phyloP scores from a whole-genome alignment of 495 filamentous ascomycete species.

The Articulospora tetracladia region DNA sequence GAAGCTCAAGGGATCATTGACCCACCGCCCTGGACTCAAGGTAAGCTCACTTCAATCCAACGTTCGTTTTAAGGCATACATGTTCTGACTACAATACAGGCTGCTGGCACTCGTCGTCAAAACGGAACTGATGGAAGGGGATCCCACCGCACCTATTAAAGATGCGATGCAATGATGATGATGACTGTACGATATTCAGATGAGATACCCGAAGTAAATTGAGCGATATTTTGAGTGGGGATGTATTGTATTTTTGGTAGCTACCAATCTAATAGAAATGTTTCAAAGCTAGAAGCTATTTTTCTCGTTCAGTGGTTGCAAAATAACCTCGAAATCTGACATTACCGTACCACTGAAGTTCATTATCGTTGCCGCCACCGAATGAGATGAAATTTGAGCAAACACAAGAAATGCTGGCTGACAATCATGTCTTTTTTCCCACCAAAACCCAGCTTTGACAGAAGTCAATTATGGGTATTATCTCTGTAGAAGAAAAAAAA shows the following conservation, averaged over 20 bases:
- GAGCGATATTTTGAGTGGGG: neutral
- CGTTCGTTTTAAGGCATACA: conserved; percentile 55
- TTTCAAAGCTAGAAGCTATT: neutral
- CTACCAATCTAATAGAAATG: neutral
- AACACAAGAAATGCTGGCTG: no score
- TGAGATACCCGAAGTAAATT: neutral
- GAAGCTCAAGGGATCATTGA: conserved; percentile 61
- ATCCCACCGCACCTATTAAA: conserved; percentile 26
- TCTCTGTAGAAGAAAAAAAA: neutral
- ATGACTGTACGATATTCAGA: conserved; percentile 1
- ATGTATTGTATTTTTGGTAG: conserved; percentile 1
- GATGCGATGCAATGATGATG: neutral
- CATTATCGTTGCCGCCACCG: neutral
- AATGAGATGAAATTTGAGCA: neutral
- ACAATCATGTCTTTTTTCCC: no score
- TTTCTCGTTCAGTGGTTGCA: neutral
- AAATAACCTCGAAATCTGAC: neutral
- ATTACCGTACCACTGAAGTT: neutral
- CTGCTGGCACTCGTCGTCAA: conserved; percentile 68
- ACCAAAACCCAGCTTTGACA: no score
- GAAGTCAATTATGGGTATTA: no score
- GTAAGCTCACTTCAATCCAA: conserved; percentile 61
- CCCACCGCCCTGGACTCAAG: conserved; percentile 57
- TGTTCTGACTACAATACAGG: conserved; percentile 55
- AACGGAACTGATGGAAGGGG: conserved; percentile 66